Conservation (phyloP, 176 grass and related monocot genomes). For the Triticum monococcum region DNA sequence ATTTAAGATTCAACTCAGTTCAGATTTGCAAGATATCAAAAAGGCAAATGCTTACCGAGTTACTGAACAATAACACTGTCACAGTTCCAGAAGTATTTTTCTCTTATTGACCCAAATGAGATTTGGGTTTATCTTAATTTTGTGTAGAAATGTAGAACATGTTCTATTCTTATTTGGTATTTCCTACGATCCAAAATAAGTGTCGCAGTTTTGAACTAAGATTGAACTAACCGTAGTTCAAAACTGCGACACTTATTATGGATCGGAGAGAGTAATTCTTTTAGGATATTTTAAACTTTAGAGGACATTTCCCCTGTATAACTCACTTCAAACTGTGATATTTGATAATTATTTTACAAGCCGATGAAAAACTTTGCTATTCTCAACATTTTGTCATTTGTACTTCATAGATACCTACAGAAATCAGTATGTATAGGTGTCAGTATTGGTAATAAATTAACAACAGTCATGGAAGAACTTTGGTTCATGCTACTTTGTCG, state of each 20-base stretch:
- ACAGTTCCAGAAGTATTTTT: not conserved
- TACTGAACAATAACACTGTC: not conserved
- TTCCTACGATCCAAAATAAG: too few relatives aligned
- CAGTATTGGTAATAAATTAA: not conserved
- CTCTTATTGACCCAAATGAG: not conserved
- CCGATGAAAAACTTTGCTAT: not conserved
- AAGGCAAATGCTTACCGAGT: not conserved
- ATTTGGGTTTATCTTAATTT: not conserved
- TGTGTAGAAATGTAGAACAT: not conserved
- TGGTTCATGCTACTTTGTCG: not conserved
- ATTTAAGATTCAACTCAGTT: not conserved
- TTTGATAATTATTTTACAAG: not conserved
- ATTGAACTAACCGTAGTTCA: too few relatives aligned
- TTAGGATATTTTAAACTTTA: not conserved
- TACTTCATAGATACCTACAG: not conserved
- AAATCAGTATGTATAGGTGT: not conserved
- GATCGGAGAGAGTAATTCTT: too few relatives aligned
- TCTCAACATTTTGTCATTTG: not conserved
- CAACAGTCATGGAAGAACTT: not conserved
- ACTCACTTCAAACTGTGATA: not conserved
- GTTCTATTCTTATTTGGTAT: not conserved
- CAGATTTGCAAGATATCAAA: not conserved
- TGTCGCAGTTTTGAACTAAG: too few relatives aligned
- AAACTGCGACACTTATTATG: too few relatives aligned
- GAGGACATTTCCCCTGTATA: slow-evolving; percentile 3